Evolutionary conservation across 2,329 filamentous ascomycete genomes (phyloP), one percentile per base, ranked within the genome.

Genomic region (Chrysoporthe cubensis): DNA sequence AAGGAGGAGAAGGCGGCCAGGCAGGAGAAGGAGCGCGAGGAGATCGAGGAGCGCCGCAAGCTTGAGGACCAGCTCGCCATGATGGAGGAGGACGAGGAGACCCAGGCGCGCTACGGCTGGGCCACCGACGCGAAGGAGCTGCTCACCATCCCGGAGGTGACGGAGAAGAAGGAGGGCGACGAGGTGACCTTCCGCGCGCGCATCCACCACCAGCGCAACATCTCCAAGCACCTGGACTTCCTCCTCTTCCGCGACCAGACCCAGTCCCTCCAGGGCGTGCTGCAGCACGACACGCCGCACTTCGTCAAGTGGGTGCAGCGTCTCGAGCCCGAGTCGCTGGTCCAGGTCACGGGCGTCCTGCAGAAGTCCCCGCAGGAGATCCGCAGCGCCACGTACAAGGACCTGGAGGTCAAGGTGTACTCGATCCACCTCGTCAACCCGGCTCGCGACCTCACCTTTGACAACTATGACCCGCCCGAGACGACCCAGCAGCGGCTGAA

Each of bases 271-370:
- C 94, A 97, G 78, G 94, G 93, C 70, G 92, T 97, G 2, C 82
- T 97, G 52, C 82, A 88, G 32, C 81, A 83, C 69, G 82, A 66
- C 43, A 66, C 18, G 70, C 77, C 66, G 77, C 77, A 72, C 73
- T 95, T 97, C 85, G 84, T 97, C 40, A 90, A 92, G 75, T 97
- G 93, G 91, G 92, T 92, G 2, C 92, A 96, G 79, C 92, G 93
- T 76, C 83, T 97, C 58, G 89, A 90, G 65, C 83, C 90, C 6
- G 94, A 96, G 76, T 91, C 89, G 8, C 86, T 97, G 62, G 88
- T 97, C 5, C 87, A 92, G 67, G 88, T 97, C 66, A 88, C 86
- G 64, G 94, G 93, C 68, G 86, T 86, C 1, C 80, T 97, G 4
- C 91, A 93, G 74, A 84, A 86, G 70, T 91, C 93, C 0, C 88